Conservation (phyloP, 345 rosid genomes). For the Pistacia vera region DNA sequence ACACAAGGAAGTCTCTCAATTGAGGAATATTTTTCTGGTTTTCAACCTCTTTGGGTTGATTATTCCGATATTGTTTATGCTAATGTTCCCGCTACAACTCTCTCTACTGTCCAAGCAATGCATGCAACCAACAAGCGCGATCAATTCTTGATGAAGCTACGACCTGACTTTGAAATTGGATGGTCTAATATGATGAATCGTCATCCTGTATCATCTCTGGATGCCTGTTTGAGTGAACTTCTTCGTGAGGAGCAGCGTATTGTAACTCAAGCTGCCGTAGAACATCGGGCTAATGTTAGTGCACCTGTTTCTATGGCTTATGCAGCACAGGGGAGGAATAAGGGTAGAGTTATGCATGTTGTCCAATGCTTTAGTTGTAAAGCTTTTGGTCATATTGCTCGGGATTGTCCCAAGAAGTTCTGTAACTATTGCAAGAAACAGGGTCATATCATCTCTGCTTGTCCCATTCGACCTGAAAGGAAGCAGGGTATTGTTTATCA, state of each 20-base stretch:
- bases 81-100: background rate
- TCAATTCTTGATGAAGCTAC: constrained; percentile 25
- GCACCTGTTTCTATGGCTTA: background rate
- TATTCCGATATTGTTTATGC: constrained; percentile 4
- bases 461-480: background rate
- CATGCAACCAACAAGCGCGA: constrained; percentile 19
- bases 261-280: too few relatives aligned
- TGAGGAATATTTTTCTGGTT: constrained; percentile 21
- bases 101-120: background rate
- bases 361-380: background rate
- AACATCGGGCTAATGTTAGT: too few relatives aligned
- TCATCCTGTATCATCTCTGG: background rate
- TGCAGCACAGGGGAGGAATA: background rate
- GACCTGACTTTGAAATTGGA: background rate
- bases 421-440: too few relatives aligned
- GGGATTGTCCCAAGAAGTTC: background rate
- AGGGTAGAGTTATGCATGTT: too few relatives aligned
- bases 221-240: constrained; percentile 10
- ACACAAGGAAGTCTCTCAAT: background rate
- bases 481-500: background rate
- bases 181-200: constrained; percentile 3
- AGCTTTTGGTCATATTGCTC: background rate
- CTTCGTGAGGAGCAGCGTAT: constrained; percentile 2
- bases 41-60: background rate
- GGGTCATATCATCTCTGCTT: constrained; percentile 9